Conservation (phyloP, 176 grass and related monocot genomes). For the Oryza longistaminata region DNA sequence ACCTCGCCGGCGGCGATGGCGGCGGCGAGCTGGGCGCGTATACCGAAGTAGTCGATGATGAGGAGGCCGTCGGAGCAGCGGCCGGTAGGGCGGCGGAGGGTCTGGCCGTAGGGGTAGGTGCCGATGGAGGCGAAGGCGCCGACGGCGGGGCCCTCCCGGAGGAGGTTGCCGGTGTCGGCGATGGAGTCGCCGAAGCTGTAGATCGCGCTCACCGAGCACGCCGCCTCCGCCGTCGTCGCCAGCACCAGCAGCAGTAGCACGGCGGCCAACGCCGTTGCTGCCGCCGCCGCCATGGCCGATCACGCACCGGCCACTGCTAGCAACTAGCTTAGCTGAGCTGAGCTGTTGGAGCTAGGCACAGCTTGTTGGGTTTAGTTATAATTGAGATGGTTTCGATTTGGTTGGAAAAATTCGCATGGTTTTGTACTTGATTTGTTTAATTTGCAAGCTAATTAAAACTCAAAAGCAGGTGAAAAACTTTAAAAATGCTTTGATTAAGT, state of each 20-base stretch:
- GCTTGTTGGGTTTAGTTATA: neutral
- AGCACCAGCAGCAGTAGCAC: neutral
- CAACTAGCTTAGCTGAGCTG: neutral
- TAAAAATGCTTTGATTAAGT: too few relatives aligned
- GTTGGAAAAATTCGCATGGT: neutral
- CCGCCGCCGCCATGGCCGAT: neutral
- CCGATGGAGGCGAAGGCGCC: conserved; percentile 84
- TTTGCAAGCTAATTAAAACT: neutral
- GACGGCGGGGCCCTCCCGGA: conserved; percentile 51
- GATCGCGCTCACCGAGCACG: conserved; percentile 73
- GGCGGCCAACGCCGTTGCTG: neutral
- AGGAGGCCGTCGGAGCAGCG: conserved; percentile 97
- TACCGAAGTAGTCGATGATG: conserved; percentile 93
- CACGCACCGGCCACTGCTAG: neutral
- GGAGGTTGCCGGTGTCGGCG: conserved; percentile 91
- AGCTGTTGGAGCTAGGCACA: too few relatives aligned
- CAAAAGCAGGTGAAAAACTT: neutral
- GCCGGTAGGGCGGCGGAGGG: conserved; percentile 61
- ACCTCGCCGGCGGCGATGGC: too few relatives aligned
- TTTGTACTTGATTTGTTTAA: neutral
- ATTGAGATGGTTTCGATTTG: neutral
- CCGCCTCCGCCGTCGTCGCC: conserved; percentile 11
- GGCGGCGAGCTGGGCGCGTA: too few relatives aligned
- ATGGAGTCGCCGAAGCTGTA: conserved; percentile 98
- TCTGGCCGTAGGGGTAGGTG: conserved; percentile 77